phyloP scores from a whole-genome alignment of 441 rosid species.

The Mallotus japonicus region DNA sequence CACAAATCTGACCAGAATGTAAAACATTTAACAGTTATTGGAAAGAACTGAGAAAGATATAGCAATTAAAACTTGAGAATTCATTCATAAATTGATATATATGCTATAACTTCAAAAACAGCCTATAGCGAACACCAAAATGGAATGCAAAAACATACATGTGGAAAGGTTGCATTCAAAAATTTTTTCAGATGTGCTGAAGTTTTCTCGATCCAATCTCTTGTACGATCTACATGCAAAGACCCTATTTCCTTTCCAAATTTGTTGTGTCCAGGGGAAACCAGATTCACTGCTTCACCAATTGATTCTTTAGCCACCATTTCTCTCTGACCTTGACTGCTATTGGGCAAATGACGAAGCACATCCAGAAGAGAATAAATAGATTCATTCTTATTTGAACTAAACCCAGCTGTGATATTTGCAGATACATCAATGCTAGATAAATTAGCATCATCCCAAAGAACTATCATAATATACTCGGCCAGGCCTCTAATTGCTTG shows the following conservation, averaged over 20 bases:
- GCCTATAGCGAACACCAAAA: conserved; percentile 24
- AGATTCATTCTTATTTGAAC: conserved; percentile 41
- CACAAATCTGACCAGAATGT: conserved; percentile 58
- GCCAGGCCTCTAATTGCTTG: conserved; percentile 88
- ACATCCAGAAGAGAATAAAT: conserved; percentile 55
- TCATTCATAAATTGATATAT: conserved; percentile 4
- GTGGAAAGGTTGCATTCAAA: conserved; percentile 71
- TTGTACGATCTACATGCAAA: conserved; percentile 69
- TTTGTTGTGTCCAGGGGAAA: conserved; percentile 25
- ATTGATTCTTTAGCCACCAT: conserved; percentile 34
- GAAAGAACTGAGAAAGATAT: not conserved
- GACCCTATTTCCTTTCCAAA: conserved; percentile 44
- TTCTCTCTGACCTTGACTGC: conserved; percentile 37
- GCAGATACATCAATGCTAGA: conserved; percentile 35
- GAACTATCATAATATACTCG: conserved; percentile 90
- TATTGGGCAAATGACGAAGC: conserved; percentile 59
- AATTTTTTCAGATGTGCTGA: conserved; percentile 67
- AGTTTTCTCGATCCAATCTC: conserved; percentile 76
- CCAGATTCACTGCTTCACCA: conserved; percentile 30
- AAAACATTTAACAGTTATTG: conserved; percentile 13
- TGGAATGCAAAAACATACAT: conserved; percentile 46
- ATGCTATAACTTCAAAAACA: conserved; percentile 9
- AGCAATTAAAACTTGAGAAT: not conserved
- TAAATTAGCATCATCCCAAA: conserved; percentile 66
- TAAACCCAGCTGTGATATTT: conserved; percentile 30